A percentile compares a stretch with the other conserved stretches of the same genome.
These are phyloP conservation scores for Mrakia gelida DNA, from an alignment of 768 basidiomycete genomes.

Conservation along the genomic window DNA sequence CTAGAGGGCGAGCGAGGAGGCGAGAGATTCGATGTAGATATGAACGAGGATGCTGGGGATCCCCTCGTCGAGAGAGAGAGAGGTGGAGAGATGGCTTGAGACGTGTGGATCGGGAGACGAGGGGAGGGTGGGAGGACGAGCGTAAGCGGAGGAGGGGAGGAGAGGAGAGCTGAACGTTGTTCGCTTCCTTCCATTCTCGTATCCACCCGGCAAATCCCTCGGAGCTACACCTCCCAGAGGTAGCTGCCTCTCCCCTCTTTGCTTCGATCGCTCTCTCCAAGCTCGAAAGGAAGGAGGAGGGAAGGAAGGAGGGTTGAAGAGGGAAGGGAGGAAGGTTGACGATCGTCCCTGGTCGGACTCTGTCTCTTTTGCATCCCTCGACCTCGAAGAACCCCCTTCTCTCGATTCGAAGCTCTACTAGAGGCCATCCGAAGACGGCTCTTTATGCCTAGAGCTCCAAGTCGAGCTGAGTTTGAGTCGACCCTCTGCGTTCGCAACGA, in stretches of 20 bases:
- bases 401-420: too few species aligned
- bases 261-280: too few species aligned
- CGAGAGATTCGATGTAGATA: not conserved
- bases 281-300: too few species aligned
- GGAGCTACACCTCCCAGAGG: too few species aligned
- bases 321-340: not conserved
- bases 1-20: not conserved
- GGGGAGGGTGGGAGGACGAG: not conserved
- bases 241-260: too few species aligned
- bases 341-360: not conserved
- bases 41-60: not conserved
- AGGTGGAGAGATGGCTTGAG: not conserved
- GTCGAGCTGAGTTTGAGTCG: too few species aligned
- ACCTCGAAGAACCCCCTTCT: too few species aligned
- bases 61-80: not conserved
- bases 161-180: not conserved
- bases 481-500: too few species aligned
- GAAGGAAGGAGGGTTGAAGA: not conserved
- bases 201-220: not conserved
- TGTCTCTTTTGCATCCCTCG: not conserved
- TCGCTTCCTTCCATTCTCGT: not conserved
- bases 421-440: too few species aligned
- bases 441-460: too few species aligned
- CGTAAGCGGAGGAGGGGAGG: not conserved
- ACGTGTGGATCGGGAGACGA: not conserved